Evolutionary conservation across 345 rosid species (phyloP).

Genomic region (Firmiana major): DNA sequence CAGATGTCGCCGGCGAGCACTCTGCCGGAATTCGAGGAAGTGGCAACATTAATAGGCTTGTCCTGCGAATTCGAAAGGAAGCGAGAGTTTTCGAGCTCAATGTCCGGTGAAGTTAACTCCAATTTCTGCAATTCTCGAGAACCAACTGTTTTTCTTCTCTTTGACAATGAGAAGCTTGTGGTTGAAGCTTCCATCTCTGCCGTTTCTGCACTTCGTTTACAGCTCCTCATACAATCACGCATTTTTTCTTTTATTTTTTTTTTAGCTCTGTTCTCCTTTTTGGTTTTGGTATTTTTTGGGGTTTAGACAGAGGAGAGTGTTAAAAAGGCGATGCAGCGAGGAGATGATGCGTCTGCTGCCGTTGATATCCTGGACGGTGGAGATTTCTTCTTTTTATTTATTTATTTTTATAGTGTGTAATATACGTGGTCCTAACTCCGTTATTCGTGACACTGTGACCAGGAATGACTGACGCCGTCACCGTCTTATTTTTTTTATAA

Average conservation of each 20-base stretch:
- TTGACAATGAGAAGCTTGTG: constrained; percentile 27
- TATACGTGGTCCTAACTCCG: background rate
- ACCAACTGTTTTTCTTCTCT: constrained; percentile 25
- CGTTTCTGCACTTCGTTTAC: constrained; percentile 29
- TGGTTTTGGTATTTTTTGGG: constrained; percentile 10
- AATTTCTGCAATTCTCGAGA: constrained; percentile 10
- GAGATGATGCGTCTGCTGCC: background rate
- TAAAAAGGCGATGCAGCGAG: constrained; percentile 2
- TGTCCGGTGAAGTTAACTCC: constrained; percentile 10
- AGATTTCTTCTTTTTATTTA: background rate
- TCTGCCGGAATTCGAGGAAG: constrained; percentile 26
- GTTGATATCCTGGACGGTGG: constrained; percentile 15
- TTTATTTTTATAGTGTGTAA: background rate
- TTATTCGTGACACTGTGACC: background rate
- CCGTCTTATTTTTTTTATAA: no score
- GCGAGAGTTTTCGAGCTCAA: constrained; percentile 13
- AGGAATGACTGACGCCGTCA: background rate
- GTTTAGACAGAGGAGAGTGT: background rate
- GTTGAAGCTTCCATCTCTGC: constrained; percentile 30
- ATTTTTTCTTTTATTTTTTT: constrained; percentile 13
- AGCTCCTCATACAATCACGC: constrained; percentile 33
- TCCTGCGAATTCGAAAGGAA: background rate
- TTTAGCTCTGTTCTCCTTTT: constrained; percentile 16
- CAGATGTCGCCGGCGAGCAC: constrained; percentile 19
- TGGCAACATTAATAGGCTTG: background rate